Percentiles rank a stretch among this genome's conserved stretches.
These are phyloP conservation scores for Phytophthora idaei DNA, from an alignment of 352 stramenopile species.

Conservation along the genomic window DNA sequence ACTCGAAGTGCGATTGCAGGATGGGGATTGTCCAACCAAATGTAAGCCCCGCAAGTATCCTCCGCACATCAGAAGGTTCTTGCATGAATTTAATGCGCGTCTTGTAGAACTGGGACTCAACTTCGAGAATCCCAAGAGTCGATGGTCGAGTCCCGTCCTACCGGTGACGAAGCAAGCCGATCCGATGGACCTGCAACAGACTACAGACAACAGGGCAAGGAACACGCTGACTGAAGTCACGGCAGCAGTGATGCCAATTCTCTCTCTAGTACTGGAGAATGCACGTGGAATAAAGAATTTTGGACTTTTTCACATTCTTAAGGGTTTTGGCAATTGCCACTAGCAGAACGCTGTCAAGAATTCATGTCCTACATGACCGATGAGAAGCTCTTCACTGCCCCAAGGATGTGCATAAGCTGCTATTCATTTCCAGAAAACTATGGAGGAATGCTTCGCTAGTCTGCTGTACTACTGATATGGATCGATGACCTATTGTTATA, in stretches of 20 bases:
- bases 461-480: background rate
- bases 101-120: background rate
- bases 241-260: background rate
- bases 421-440: background rate
- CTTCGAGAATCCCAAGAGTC: background rate
- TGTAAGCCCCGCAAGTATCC: background rate
- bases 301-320: background rate
- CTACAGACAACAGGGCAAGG: background rate
- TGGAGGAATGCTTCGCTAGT: background rate
- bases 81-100: background rate
- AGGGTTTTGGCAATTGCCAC: background rate
- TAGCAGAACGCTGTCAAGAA: background rate
- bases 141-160: background rate
- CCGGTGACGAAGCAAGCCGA: background rate
- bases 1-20: background rate
- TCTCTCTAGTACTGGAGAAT: background rate
- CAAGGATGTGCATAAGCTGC: background rate
- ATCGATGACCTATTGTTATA: background rate
- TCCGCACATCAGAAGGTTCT: background rate
- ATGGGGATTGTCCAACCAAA: background rate
- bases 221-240: background rate
- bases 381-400: background rate
- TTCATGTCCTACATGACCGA: constrained; percentile 2
- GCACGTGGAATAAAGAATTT: background rate
- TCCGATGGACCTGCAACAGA: background rate